Evolutionary conservation across 2,329 filamentous ascomycete genomes (phyloP).

Genomic region (Trichophyton rubrum): DNA sequence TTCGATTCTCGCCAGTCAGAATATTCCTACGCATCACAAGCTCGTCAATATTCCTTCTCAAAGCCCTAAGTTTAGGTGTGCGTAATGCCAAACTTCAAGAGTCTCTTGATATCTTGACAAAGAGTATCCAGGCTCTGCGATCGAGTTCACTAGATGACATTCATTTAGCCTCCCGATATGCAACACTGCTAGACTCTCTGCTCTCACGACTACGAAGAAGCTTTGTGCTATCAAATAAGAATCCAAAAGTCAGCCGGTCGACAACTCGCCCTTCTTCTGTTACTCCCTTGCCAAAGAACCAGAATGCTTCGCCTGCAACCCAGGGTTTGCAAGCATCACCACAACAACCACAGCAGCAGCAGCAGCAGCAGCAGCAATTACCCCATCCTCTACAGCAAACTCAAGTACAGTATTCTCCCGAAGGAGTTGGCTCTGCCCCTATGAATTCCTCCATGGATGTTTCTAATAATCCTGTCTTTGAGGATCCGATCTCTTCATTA

Average conservation of each 20-base stretch:
- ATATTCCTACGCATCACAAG: conserved; percentile 44
- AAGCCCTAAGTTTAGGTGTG: conserved; percentile 39
- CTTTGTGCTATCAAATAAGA: conserved; percentile 25
- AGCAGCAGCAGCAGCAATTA: conserved; percentile 3
- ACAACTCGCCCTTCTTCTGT: conserved; percentile 21
- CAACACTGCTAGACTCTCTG: conserved; percentile 37
- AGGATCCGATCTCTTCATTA: conserved; percentile 9
- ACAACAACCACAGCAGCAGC: not conserved
- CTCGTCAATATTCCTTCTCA: conserved; percentile 44
- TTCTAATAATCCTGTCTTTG: conserved; percentile 7
- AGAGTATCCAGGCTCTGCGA: conserved; percentile 37
- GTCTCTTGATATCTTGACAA: conserved; percentile 38
- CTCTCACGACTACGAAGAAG: conserved; percentile 30
- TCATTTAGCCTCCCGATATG: conserved; percentile 40
- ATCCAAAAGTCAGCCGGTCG: conserved; percentile 18
- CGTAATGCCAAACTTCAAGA: conserved; percentile 38
- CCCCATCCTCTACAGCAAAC: not conserved
- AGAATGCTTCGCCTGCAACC: conserved; percentile 8
- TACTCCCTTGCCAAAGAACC: conserved; percentile 18
- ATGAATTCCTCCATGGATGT: conserved; percentile 7
- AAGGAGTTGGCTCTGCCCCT: not conserved
- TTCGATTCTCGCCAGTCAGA: conserved; percentile 43
- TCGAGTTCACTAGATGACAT: conserved; percentile 41
- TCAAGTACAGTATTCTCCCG: not conserved
- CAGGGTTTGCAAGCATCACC: not conserved